Evolutionary conservation across 257 asterid genomes (phyloP), one percentile per base, ranked within the genome.

Genomic region (Verbascum thapsus): DNA sequence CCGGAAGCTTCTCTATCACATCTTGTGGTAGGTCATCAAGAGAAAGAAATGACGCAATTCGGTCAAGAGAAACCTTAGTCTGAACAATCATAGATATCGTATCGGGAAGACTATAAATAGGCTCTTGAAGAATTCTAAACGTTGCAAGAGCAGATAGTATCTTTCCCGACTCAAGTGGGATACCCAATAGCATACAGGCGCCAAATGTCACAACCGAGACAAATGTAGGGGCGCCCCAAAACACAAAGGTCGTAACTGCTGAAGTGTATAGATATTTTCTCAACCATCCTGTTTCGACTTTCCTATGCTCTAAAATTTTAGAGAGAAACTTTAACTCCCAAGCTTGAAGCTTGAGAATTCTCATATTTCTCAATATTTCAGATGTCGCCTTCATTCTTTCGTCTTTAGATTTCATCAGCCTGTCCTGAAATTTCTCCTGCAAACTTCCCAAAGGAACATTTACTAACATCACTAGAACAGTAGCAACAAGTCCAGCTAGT

Each of bases 131-230:
- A 54, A 92, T 88, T 64, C 96, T 70, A 63, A 92, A 92, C 13
- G 96, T 92, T 12, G 97, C 97, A 6, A 92, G 86, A 0, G 98
- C 94, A n/a, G 98, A 88, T 35, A 92, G 57, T 68, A 88, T 82
- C 81, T 88, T 92, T 13, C 98, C 95, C 0, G 96, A 81, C 71
- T 89, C 97, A 2, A 92, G 90, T 12, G 96, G 97, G 58, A 89
- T 82, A 17, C 89, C 88, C 82, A 89, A 73, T 40, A 88, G 39
- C 81, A 87, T 63, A 75, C 96, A 90, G 69, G 90, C 64, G 49
- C 83, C 95, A 55, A 92, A 92, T 2, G 98, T 79, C 30, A 61
- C 76, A 32, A 74, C 94, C 11, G 98, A 79, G 15, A 92, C 87
- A 32, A 92, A 77, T 2, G 95, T 86, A 0, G 96, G 98, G 20